Evolutionary conservation across 768 basidiomycete genomes (phyloP), one percentile per base, ranked within the genome.

Genomic region (Leucosporidium yakuticum): DNA sequence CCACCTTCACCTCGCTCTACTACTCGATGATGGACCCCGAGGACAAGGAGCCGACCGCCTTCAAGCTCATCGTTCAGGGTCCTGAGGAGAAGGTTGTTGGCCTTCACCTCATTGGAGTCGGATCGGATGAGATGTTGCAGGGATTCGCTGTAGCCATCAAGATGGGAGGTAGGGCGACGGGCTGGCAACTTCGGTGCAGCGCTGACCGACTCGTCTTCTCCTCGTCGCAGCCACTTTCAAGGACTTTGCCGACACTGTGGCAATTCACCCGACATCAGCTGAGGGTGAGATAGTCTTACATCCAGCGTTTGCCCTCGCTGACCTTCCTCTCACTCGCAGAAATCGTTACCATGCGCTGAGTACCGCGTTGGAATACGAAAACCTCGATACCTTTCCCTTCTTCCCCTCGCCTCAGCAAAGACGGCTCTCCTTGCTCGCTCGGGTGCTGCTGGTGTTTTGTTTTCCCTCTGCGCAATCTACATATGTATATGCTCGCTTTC

Each of bases 141-240:
- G 95, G 95, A 70, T 97, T 96, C 79, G 90, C 82, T 3, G 91
- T 98, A n/a, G 96, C 96, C 19, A 83, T 99, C 74, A 98, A 97
- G 82, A 95, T 98, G 95, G 89, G 89, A 27, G 84, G 83, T 84
- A 74, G 17, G 83, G 79, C 12, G 7, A 6, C 36, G 25, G 29
- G 4, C 53, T 48, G 31, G 12, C 17, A 15, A 15, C 19, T 64
- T 50, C 25, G 17, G 47, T 8, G 29, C n/a, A 27, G n/a, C 29
- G 27, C 48, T 50, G 49, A 55, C 3, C 9, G 20, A 50, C n/a
- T 9, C 64, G 64, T 44, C 36, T 44, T 54, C 7, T 36, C 4
- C 20, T 4, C n/a, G 2, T 21, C 23, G 56, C 67, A 80, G 90
- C 91, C 7, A 84, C 83, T 29, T 92, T 93, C 81, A 78, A 83